Evolutionary conservation across 192 early-diverging fungal species (phyloP).

Genomic region (Coemansia sp.): DNA sequence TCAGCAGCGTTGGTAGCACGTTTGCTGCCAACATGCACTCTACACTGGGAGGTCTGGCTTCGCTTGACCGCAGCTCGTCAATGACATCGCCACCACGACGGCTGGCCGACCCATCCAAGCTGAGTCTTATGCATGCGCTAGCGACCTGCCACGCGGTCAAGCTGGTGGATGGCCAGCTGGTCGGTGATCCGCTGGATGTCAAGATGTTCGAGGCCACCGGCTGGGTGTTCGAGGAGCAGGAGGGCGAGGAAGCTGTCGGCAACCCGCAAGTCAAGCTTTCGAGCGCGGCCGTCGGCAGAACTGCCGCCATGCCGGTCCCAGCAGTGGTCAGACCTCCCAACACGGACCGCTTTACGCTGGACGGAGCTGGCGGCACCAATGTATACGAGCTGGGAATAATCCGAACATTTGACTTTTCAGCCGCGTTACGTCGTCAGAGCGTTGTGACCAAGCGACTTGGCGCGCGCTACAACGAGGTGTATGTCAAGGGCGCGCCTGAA

Average conservation of each 20-base stretch:
- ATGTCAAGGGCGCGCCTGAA: conserved; percentile 98
- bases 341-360: conserved; percentile 61
- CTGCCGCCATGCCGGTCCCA: conserved; percentile 56
- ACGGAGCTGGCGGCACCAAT: conserved; percentile 36
- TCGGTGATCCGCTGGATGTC: conserved; percentile 95
- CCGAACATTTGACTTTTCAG: conserved; percentile 91
- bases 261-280: background rate
- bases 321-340: conserved; percentile 88
- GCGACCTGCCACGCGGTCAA: conserved; percentile 87
- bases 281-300: background rate
- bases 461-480: conserved; percentile 64
- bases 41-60: conserved; percentile 28
- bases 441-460: conserved; percentile 81
- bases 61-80: conserved; percentile 45
- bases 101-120: conserved; percentile 44
- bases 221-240: conserved; percentile 92
- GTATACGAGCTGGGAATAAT: conserved; percentile 76
- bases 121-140: conserved; percentile 62
- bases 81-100: conserved; percentile 42
- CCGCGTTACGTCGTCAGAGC: conserved; percentile 84
- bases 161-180: conserved; percentile 79
- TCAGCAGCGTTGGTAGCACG: conserved; percentile 47
- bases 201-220: conserved; percentile 97
- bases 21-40: conserved; percentile 19
- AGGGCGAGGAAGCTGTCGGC: conserved; percentile 22